Conservation (phyloP, 768 basidiomycete genomes). For the Suillus subluteus region DNA sequence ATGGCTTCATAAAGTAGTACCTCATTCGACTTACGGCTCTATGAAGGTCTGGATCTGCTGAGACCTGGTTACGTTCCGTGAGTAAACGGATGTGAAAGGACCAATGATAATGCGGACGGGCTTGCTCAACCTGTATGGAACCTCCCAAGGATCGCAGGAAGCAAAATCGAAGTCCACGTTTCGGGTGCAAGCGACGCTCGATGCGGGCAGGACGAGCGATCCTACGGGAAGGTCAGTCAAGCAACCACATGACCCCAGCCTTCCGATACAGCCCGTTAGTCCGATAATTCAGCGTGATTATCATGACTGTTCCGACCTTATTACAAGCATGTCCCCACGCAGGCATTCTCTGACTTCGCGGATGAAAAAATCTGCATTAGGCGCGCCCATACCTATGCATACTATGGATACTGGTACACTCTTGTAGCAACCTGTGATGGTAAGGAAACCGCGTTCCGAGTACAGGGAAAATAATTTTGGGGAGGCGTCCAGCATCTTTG, state of each 20-base stretch:
- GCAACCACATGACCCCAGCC: constrained; percentile 82
- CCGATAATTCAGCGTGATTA: constrained; percentile 7
- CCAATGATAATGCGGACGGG: constrained; percentile 43
- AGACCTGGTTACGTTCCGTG: constrained; percentile 42
- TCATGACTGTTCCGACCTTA: constrained; percentile 40
- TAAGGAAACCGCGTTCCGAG: constrained; percentile 78
- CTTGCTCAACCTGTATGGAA: constrained; percentile 70
- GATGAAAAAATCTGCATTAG: constrained; percentile 87
- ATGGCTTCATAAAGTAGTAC: constrained; percentile 5
- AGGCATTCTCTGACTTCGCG: constrained; percentile 79
- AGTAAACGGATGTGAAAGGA: constrained; percentile 9
- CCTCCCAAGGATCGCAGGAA: constrained; percentile 40
- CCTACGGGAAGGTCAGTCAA: constrained; percentile 73
- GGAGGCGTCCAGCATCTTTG: constrained; percentile 59
- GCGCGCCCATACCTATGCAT: constrained; percentile 82
- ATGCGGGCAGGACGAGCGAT: constrained; percentile 70
- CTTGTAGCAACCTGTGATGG: constrained; percentile 68
- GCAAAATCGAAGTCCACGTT: constrained; percentile 81
- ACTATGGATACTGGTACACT: constrained; percentile 70
- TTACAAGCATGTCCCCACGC: constrained; percentile 58
- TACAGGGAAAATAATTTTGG: constrained; percentile 63
- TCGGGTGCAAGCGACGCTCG: constrained; percentile 68
- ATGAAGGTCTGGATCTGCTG: constrained; percentile 60
- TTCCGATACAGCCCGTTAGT: constrained; percentile 30
- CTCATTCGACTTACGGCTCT: constrained; percentile 43